phyloP scores from a whole-genome alignment of 805 yeast genomes.

The Candida multigemmis region DNA sequence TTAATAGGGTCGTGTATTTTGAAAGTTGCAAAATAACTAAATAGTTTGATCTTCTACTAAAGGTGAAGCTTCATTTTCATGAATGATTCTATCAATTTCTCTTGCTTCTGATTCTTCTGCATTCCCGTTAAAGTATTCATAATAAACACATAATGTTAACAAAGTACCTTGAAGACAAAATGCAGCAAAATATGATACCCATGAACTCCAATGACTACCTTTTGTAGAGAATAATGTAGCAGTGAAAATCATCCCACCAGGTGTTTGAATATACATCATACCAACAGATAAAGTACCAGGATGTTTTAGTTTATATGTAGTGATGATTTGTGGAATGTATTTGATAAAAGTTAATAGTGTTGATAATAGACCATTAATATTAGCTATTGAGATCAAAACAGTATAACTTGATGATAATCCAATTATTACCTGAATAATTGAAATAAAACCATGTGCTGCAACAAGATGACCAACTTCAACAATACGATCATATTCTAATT shows the following conservation, averaged over 20 bases:
- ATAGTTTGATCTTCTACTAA: too few species aligned
- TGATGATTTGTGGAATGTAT: constrained; percentile 70
- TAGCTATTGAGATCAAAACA: constrained; percentile 36
- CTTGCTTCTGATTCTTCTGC: constrained; percentile 13
- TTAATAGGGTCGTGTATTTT: too few species aligned
- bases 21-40: too few species aligned
- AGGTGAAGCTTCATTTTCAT: too few species aligned
- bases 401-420: constrained; percentile 15
- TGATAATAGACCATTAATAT: constrained; percentile 55
- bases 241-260: constrained; percentile 82
- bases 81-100: not conserved
- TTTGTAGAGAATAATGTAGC: constrained; percentile 60
- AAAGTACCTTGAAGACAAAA: constrained; percentile 58
- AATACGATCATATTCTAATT: constrained; percentile 33
- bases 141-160: constrained; percentile 52
- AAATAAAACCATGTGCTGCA: constrained; percentile 22
- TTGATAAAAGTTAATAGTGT: constrained; percentile 58
- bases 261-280: constrained; percentile 83
- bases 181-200: constrained; percentile 73
- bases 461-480: constrained; percentile 32
- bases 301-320: constrained; percentile 61
- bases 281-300: constrained; percentile 73
- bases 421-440: constrained; percentile 23
- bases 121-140: constrained; percentile 18
- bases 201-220: constrained; percentile 79